Base-by-base conservation (phyloP, 805 yeast genomes). In the Metschnikowia reukaufii region DNA sequence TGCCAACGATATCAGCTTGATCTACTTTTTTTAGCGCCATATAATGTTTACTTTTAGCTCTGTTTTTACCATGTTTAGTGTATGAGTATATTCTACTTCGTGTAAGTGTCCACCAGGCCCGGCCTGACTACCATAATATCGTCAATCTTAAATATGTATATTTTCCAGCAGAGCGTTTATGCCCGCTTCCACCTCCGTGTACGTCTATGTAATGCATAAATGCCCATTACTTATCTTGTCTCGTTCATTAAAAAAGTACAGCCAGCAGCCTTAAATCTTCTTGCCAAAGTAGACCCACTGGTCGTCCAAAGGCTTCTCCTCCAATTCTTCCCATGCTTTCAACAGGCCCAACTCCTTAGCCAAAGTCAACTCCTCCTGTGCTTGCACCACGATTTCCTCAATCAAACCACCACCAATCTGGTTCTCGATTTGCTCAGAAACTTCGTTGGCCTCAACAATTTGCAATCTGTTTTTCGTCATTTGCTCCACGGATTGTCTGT, bases 231-330 rank as follows among this genome's bases (percentile, higher is more conserved):
- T n/a, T 19, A 13, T 36, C 39, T 31, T 16, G 15, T 31, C 36
- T 4, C 15, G 18, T 9, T 15, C 16, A 20, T 15, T 3, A 37
- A 19, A 27, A 15, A 13, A 29, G 10, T 10, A 17, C 7, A 6
- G 4, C 10, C n/a, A 23, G 30, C 9, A 30, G 20, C 6, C 27
- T 44, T 25, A 81, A 38, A 79, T 63, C 63, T 78, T 80, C 70
- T 80, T 83, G 23, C 88, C 90, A 63, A 83, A 85, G 68, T 84
- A 84, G 36, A 79, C 82, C 96, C 96, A 88, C 66, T 86, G 94
- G 68, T 84, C 96, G 18, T 79, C 83, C 55, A 83, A 73, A 12
- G 95, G 91, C 65, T 83, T 77, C 65, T 86, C 95, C 64, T 81
- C 88, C 49, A 88, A 77, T 52, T 82, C 87, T 58, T 85, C 90